These are phyloP conservation scores for Cystobasidium ongulense DNA, from an alignment of 768 basidiomycete species.

Conservation along the genomic window DNA sequence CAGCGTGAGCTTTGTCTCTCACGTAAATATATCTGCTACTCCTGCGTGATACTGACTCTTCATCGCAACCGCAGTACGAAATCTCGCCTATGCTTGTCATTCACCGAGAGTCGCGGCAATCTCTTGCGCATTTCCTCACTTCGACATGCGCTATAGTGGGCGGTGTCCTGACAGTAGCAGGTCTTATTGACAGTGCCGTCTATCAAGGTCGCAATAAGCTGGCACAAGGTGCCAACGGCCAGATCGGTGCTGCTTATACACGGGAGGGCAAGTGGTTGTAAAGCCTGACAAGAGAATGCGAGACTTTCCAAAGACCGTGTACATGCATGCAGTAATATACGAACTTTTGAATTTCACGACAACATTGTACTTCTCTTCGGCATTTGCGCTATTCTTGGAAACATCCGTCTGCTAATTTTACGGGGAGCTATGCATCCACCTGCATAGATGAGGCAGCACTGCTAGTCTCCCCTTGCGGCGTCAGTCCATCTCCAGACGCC, in stretches of 20 bases:
- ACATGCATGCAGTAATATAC: neutral
- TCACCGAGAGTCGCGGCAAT: slow-evolving; percentile 80
- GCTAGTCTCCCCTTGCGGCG: neutral
- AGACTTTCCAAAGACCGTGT: neutral
- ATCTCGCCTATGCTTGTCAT: slow-evolving; percentile 89
- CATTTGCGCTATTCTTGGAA: neutral
- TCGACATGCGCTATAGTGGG: slow-evolving; percentile 98
- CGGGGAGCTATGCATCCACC: neutral
- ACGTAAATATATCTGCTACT: slow-evolving; percentile 18
- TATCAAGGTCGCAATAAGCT: slow-evolving; percentile 59
- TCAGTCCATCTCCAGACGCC: neutral
- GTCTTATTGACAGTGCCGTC: slow-evolving; percentile 73
- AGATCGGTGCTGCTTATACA: slow-evolving; percentile 22
- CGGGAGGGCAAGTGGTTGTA: slow-evolving; percentile 28
- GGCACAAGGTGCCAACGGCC: slow-evolving; percentile 10
- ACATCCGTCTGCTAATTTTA: neutral
- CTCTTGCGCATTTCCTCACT: slow-evolving; percentile 95
- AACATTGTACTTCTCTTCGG: neutral
- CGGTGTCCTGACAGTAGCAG: slow-evolving; percentile 89
- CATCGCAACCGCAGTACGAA: slow-evolving; percentile 80
- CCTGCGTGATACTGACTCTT: neutral
- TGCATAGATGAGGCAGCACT: slow-evolving; percentile 1
- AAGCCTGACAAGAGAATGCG: neutral
- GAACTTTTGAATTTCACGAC: neutral
- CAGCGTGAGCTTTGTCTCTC: slow-evolving; percentile 16